A percentile compares a stretch with the other conserved stretches of the same genome.
Conservation (phyloP, 805 yeast genomes). For the Nadsonia fulvescens region DNA sequence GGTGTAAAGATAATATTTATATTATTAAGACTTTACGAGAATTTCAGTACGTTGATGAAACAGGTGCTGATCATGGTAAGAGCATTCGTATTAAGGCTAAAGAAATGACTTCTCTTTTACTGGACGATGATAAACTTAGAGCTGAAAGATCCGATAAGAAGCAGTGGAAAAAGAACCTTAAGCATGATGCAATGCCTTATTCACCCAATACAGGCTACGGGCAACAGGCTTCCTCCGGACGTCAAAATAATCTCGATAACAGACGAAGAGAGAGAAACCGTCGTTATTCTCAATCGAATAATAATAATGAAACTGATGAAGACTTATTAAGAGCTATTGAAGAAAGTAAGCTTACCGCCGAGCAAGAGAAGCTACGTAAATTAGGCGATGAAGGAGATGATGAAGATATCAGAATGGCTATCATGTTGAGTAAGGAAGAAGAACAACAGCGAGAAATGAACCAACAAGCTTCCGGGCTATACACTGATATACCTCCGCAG, state of each 20-base stretch:
- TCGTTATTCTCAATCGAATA: conserved; percentile 7
- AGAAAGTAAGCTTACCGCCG: conserved; percentile 64
- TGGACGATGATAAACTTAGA: conserved; percentile 64
- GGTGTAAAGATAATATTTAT: conserved; percentile 83
- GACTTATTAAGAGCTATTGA: conserved; percentile 70
- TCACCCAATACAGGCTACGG: conserved; percentile 3
- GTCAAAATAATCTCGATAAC: conserved; percentile 8
- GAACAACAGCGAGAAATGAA: conserved; percentile 36
- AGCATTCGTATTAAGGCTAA: conserved; percentile 78
- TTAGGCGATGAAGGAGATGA: conserved; percentile 26
- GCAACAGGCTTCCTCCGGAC: conserved; percentile 5
- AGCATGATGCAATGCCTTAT: conserved; percentile 1
- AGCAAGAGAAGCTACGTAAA: conserved; percentile 50
- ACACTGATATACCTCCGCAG: too few relatives aligned
- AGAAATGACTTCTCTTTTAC: conserved; percentile 61
- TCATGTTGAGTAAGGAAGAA: conserved; percentile 57
- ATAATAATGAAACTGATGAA: conserved; percentile 29
- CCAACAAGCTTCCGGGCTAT: conserved; percentile 4
- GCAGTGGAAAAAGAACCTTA: conserved; percentile 5
- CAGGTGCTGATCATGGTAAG: conserved; percentile 72
- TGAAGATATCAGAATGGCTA: conserved; percentile 49
- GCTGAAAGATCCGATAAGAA: conserved; percentile 3
- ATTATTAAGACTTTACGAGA: conserved; percentile 80
- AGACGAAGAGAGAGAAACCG: conserved; percentile 15
- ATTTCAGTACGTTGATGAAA: conserved; percentile 65